These are phyloP conservation scores for Entomortierella beljakovae DNA, from an alignment of 192 early-diverging fungal genomes.

Conservation along the genomic window DNA sequence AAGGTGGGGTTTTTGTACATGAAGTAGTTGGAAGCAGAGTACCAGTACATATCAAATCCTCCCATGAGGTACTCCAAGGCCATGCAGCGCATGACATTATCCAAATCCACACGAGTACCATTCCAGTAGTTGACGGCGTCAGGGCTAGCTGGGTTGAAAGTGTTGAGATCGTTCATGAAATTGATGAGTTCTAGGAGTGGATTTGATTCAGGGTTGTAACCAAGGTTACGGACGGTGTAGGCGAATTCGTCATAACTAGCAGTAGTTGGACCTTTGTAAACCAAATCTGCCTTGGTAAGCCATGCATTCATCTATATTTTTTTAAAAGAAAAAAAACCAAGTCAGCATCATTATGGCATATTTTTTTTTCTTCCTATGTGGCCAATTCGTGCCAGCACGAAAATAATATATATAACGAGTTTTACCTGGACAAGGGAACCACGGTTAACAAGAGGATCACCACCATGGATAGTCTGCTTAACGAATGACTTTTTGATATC, in stretches of 20 bases:
- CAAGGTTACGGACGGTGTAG: constrained; percentile 17
- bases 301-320: constrained; percentile 42
- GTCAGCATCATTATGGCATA: not conserved
- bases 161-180: constrained; percentile 48
- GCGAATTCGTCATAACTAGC: constrained; percentile 23
- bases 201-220: constrained; percentile 7
- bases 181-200: constrained; percentile 40
- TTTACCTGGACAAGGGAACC: constrained; percentile 40
- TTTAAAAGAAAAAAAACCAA: not conserved
- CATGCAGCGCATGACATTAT: constrained; percentile 44
- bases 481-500: constrained; percentile 56
- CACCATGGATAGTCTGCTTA: constrained; percentile 46
- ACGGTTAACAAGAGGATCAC: not conserved
- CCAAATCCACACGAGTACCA: constrained; percentile 38
- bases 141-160: constrained; percentile 25
- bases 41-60: constrained; percentile 52
- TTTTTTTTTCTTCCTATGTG: not conserved
- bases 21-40: constrained; percentile 38
- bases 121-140: constrained; percentile 36
- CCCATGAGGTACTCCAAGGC: constrained; percentile 57
- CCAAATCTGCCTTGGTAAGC: constrained; percentile 39
- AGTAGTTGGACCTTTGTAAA: constrained; percentile 31
- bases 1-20: constrained; percentile 47
- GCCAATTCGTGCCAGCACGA: not conserved
- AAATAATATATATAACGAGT: not conserved